These are phyloP conservation scores for Ganoderma leucocontextum DNA, from an alignment of 1,284 basidiomycete species.

Conservation along the genomic window DNA sequence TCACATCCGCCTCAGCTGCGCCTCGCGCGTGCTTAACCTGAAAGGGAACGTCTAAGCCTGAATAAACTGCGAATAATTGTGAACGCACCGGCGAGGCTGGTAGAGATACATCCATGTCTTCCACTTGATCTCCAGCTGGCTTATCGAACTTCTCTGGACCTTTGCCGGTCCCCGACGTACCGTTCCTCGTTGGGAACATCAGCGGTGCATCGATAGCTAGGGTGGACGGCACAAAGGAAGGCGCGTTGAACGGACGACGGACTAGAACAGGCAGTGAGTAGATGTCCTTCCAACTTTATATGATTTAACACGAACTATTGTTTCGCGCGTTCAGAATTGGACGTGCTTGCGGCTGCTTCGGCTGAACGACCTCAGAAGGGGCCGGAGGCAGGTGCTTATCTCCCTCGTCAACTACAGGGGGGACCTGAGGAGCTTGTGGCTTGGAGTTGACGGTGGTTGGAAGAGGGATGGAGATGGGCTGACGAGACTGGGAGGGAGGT, in stretches of 20 bases:
- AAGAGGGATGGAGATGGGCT: conserved; percentile 5
- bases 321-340: not conserved
- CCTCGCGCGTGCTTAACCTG: conserved; percentile 20
- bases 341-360: not conserved
- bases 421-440: conserved; percentile 8
- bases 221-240: conserved; percentile 30
- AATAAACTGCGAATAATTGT: not conserved
- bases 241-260: conserved; percentile 19
- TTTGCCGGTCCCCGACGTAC: not conserved
- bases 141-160: not conserved
- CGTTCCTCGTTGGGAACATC: conserved; percentile 18
- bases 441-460: conserved; percentile 12
- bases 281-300: too few relatives aligned
- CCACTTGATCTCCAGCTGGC: conserved; percentile 2
- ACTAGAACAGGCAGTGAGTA: conserved; percentile 2
- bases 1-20: conserved; percentile 3
- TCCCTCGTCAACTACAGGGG: conserved; percentile 5
- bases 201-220: conserved; percentile 29
- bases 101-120: conserved; percentile 25
- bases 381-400: not conserved
- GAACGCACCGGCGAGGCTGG: conserved; percentile 25
- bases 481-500: conserved; percentile 16
- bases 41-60: conserved; percentile 14
- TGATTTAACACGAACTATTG: conserved; percentile 5
- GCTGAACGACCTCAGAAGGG: not conserved